Evolutionary conservation across 2,329 filamentous ascomycete genomes (phyloP).

Genomic region (Calonectria fujianensis): DNA sequence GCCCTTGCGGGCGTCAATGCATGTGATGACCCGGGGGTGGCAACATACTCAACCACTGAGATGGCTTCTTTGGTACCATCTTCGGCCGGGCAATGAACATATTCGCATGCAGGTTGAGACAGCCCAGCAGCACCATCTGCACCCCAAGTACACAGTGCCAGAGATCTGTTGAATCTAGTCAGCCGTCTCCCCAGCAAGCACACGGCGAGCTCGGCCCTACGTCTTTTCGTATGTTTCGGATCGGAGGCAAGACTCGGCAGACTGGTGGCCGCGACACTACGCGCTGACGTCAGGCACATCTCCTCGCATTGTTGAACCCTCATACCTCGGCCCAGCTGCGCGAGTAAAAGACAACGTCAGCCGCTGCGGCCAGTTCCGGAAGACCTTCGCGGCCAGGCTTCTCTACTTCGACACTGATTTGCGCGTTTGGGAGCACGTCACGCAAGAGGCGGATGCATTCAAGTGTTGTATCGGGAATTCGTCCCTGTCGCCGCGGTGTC

Average conservation of each 20-base stretch:
- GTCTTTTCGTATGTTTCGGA: slow-evolving; percentile 65
- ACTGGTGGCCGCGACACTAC: slow-evolving; percentile 63
- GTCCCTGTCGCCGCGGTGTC: slow-evolving; percentile 68
- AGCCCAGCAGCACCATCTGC: slow-evolving; percentile 65
- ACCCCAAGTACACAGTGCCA: slow-evolving; percentile 77
- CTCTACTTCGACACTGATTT: slow-evolving; percentile 83
- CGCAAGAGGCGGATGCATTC: slow-evolving; percentile 76
- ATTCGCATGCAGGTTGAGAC: slow-evolving; percentile 56
- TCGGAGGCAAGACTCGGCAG: slow-evolving; percentile 71
- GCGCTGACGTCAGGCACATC: slow-evolving; percentile 44
- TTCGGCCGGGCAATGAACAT: slow-evolving; percentile 64
- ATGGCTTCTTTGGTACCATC: slow-evolving; percentile 59
- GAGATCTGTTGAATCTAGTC: slow-evolving; percentile 60
- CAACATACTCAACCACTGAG: slow-evolving; percentile 76
- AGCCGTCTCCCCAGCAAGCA: slow-evolving; percentile 44
- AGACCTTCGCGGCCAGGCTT: slow-evolving; percentile 79
- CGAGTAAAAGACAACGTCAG: slow-evolving; percentile 85
- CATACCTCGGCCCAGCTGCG: slow-evolving; percentile 81
- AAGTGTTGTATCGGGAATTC: slow-evolving; percentile 76
- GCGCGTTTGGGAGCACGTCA: slow-evolving; percentile 63
- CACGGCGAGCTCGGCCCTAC: slow-evolving; percentile 61
- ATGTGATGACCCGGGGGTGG: slow-evolving; percentile 36
- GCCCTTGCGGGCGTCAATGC: slow-evolving; percentile 30
- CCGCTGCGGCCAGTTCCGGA: slow-evolving; percentile 74
- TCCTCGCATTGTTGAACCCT: slow-evolving; percentile 36